These are phyloP conservation scores for Aaosphaeria arxii DNA, from an alignment of 2,329 filamentous ascomycete species.

Conservation along the genomic window DNA sequence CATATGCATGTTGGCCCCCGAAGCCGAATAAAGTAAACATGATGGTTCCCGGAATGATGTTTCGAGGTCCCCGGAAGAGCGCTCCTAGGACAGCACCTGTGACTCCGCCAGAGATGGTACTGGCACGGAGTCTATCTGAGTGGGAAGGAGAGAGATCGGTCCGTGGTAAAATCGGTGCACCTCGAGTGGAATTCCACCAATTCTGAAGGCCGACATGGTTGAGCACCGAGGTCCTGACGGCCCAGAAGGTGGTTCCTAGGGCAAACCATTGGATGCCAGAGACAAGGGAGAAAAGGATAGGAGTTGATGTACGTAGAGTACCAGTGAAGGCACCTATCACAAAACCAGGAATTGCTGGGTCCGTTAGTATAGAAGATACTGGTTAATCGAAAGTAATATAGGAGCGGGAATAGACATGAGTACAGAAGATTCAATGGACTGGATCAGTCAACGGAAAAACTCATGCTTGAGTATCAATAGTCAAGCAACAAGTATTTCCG, in stretches of 20 bases:
- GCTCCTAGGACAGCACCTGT: slow-evolving; percentile 56
- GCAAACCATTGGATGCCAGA: slow-evolving; percentile 79
- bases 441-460: too few species aligned
- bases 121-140: slow-evolving; percentile 63
- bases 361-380: too few species aligned
- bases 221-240: slow-evolving; percentile 49
- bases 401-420: too few species aligned
- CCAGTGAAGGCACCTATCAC: slow-evolving; percentile 45
- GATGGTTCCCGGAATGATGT: slow-evolving; percentile 54
- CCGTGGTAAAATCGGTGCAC: slow-evolving; percentile 14
- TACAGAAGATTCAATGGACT: too few species aligned
- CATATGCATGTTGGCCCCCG: slow-evolving; percentile 56
- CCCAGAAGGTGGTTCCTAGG: slow-evolving; percentile 74
- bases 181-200: slow-evolving; percentile 28
- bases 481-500: too few species aligned
- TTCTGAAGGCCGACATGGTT: slow-evolving; percentile 26
- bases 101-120: slow-evolving; percentile 67
- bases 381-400: too few species aligned
- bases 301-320: slow-evolving; percentile 62
- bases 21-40: slow-evolving; percentile 59
- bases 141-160: slow-evolving; percentile 49
- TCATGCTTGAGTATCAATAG: too few species aligned
- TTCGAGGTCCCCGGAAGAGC: slow-evolving; percentile 45
- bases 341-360: slow-evolving; percentile 64
- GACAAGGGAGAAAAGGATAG: slow-evolving; percentile 66